Percentiles rank a stretch among this genome's conserved stretches.
Conservation (phyloP, 2,329 filamentous ascomycete genomes). For the Sphaerulina populicola region DNA sequence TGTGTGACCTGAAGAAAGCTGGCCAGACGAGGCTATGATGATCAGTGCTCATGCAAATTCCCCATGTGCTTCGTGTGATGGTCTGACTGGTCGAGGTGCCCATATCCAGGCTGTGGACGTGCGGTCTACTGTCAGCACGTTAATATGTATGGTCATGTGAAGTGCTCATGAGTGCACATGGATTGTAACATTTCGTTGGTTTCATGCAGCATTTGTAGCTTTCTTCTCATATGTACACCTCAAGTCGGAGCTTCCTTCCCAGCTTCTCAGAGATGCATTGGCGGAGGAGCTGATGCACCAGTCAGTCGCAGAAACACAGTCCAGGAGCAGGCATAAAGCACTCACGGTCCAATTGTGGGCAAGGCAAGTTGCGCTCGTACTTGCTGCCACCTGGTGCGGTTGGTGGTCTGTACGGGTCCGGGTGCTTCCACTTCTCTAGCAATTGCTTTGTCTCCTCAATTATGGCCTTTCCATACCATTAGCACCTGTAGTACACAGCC, state of each 20-base stretch:
- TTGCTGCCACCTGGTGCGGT: slow-evolving; percentile 95
- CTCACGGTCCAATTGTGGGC: slow-evolving; percentile 73
- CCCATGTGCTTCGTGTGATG: not conserved
- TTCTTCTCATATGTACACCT: slow-evolving; percentile 20
- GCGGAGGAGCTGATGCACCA: slow-evolving; percentile 41
- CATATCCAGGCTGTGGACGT: not conserved
- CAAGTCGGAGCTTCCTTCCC: slow-evolving; percentile 9
- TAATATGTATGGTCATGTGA: not conserved
- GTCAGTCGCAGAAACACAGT: slow-evolving; percentile 3
- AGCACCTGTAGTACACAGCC: not conserved
- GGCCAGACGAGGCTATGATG: slow-evolving; percentile 3
- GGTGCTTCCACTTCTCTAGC: slow-evolving; percentile 92
- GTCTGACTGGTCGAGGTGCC: not conserved
- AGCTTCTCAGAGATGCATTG: slow-evolving; percentile 37
- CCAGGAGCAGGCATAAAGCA: not conserved
- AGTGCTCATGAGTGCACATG: not conserved
- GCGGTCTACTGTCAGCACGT: too few species aligned
- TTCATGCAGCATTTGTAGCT: not conserved
- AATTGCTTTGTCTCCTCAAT: slow-evolving; percentile 81
- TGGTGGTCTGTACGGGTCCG: slow-evolving; percentile 81
- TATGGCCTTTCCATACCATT: slow-evolving; percentile 54
- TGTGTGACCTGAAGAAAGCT: slow-evolving; percentile 9
- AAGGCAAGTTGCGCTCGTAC: slow-evolving; percentile 86
- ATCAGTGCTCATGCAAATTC: not conserved
- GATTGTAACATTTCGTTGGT: not conserved